These are phyloP conservation scores for Linnemannia hyalina DNA, from an alignment of 192 early-diverging fungal species.

Conservation along the genomic window DNA sequence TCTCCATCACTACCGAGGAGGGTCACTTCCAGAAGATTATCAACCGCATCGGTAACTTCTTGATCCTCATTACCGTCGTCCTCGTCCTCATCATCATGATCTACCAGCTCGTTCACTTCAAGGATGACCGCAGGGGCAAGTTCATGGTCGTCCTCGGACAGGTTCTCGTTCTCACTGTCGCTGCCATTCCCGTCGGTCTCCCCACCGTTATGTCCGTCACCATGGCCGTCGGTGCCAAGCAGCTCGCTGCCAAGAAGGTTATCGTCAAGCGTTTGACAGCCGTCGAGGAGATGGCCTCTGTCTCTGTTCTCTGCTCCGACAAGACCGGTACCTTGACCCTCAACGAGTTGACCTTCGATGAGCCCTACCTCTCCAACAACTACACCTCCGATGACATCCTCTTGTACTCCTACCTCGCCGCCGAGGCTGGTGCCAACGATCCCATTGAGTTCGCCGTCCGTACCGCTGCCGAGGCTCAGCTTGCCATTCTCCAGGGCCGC, in stretches of 20 bases:
- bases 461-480: slow-evolving; percentile 75
- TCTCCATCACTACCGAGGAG: slow-evolving; percentile 89
- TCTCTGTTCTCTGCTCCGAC: slow-evolving; percentile 81
- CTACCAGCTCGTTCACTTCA: slow-evolving; percentile 71
- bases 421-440: slow-evolving; percentile 88
- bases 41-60: slow-evolving; percentile 92
- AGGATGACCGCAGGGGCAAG: slow-evolving; percentile 58
- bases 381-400: slow-evolving; percentile 82
- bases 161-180: slow-evolving; percentile 87
- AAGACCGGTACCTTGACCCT: slow-evolving; percentile 91
- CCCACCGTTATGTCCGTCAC: slow-evolving; percentile 92
- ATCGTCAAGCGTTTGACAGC: slow-evolving; percentile 93
- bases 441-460: slow-evolving; percentile 90
- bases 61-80: slow-evolving; percentile 83
- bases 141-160: slow-evolving; percentile 73
- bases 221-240: slow-evolving; percentile 91
- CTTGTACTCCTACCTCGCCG: slow-evolving; percentile 81
- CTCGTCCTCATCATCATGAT: slow-evolving; percentile 85
- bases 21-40: slow-evolving; percentile 98
- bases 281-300: slow-evolving; percentile 90
- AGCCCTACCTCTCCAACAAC: slow-evolving; percentile 77
- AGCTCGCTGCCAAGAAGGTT: slow-evolving; percentile 91
- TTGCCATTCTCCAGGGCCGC: slow-evolving; percentile 71
- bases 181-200: slow-evolving; percentile 91
- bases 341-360: slow-evolving; percentile 91